These are phyloP conservation scores for Pistacia atlantica DNA, from an alignment of 345 rosid genomes.

Conservation along the genomic window DNA sequence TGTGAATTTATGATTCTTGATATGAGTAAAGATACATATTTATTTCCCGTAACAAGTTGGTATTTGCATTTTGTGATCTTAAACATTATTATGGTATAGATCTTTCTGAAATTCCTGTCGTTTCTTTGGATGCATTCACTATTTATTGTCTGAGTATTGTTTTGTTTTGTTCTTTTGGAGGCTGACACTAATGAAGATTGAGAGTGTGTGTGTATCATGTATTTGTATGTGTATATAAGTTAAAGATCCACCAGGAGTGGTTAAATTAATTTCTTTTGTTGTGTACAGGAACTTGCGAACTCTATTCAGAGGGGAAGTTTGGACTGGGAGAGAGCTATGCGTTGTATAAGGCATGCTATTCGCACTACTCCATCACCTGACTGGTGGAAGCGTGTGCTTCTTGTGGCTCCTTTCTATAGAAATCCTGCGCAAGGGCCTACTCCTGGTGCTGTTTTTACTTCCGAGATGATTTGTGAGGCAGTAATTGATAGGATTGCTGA, in stretches of 20 bases:
- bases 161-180: background rate
- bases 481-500: constrained; percentile 89
- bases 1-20: background rate
- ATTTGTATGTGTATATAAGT: background rate
- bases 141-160: background rate
- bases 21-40: background rate
- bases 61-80: background rate
- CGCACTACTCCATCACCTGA: constrained; percentile 98
- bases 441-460: constrained; percentile 94
- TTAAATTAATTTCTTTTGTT: background rate
- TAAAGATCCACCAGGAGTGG: background rate
- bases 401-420: constrained; percentile 85
- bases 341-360: constrained; percentile 94
- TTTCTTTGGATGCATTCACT: background rate
- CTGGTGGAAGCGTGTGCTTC: constrained; percentile 99
- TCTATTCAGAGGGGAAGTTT: constrained; percentile 92
- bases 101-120: background rate
- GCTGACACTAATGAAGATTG: background rate
- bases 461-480: constrained; percentile 95
- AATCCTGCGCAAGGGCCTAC: constrained; percentile 68
- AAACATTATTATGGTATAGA: background rate
- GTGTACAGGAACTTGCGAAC: constrained; percentile 83
- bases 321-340: constrained; percentile 99
- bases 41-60: background rate
- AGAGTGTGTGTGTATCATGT: background rate